These are phyloP conservation scores for Misopates orontium DNA, from an alignment of 257 asterid species.

Conservation along the genomic window DNA sequence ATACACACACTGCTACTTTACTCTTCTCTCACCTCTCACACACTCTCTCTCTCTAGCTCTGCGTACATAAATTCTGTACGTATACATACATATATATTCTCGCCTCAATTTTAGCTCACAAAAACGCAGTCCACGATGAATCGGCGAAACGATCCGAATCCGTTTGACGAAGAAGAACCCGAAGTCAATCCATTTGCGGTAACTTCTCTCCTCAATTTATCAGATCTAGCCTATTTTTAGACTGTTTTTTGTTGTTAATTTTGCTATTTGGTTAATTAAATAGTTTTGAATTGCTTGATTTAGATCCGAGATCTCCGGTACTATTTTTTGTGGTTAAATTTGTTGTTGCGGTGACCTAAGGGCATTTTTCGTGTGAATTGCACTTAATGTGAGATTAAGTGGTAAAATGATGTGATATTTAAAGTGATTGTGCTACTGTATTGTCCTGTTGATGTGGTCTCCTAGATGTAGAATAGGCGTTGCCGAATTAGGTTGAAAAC, in stretches of 20 bases:
- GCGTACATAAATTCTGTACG: constrained; percentile 14
- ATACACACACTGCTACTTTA: background rate
- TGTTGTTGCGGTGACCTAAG: constrained; percentile 14
- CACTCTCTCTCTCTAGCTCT: constrained; percentile 26
- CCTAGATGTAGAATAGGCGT: constrained; percentile 4
- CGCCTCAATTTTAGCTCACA: constrained; percentile 17
- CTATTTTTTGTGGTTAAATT: constrained; percentile 14
- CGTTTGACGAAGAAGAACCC: constrained; percentile 87
- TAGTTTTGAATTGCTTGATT: constrained; percentile 8
- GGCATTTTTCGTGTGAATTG: constrained; percentile 6
- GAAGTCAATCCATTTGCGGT: constrained; percentile 99
- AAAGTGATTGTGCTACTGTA: background rate
- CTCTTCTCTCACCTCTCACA: constrained; percentile 10
- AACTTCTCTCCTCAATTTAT: constrained; percentile 34
- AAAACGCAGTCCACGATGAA: constrained; percentile 45
- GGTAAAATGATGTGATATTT: background rate
- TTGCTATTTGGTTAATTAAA: background rate
- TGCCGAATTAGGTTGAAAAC: background rate
- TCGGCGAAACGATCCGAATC: constrained; percentile 88
- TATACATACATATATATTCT: background rate
- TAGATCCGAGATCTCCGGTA: constrained; percentile 40
- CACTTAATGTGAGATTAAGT: constrained; percentile 9
- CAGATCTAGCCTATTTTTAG: constrained; percentile 49
- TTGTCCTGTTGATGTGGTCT: background rate
- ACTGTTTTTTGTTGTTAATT: constrained; percentile 4